These are phyloP conservation scores for Lactarius tabidus DNA, from an alignment of 768 basidiomycete species.

Conservation along the genomic window DNA sequence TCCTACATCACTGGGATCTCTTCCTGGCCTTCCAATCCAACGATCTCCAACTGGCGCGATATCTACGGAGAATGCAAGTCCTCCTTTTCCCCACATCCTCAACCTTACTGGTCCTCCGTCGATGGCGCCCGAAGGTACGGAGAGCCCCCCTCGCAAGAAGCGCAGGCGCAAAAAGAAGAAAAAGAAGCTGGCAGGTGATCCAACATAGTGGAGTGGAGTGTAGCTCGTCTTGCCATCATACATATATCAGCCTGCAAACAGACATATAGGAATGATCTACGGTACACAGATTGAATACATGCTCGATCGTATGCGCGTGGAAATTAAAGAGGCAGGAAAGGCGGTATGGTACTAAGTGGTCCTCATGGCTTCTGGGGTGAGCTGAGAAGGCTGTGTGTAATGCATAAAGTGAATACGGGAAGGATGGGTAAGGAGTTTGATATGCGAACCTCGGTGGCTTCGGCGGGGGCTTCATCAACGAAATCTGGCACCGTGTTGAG, in stretches of 20 bases:
- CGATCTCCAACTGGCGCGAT: no score
- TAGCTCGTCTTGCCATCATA: no score
- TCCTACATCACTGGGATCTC: background rate
- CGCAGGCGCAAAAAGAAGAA: no score
- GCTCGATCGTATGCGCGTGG: background rate
- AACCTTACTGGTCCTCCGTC: no score
- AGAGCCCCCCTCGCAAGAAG: no score
- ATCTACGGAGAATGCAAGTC: no score
- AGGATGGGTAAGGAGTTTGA: constrained; percentile 8
- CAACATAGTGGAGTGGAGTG: no score
- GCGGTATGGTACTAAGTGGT: constrained; percentile 28
- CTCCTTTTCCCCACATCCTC: no score
- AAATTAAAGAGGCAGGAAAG: background rate
- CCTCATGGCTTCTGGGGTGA: constrained; percentile 30
- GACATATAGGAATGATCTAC: constrained; percentile 5
- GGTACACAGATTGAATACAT: constrained; percentile 14
- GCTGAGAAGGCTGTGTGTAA: constrained; percentile 6
- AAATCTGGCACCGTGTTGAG: constrained; percentile 89
- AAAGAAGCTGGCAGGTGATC: no score
- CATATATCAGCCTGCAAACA: no score
- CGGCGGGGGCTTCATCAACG: constrained; percentile 81
- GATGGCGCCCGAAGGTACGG: no score
- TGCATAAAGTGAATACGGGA: background rate
- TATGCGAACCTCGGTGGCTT: constrained; percentile 51
- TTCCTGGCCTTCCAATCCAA: no score